Evolutionary conservation across 2,329 filamentous ascomycete genomes (phyloP), one percentile per base, ranked within the genome.

Genomic region (Zymoseptoria tritici): DNA sequence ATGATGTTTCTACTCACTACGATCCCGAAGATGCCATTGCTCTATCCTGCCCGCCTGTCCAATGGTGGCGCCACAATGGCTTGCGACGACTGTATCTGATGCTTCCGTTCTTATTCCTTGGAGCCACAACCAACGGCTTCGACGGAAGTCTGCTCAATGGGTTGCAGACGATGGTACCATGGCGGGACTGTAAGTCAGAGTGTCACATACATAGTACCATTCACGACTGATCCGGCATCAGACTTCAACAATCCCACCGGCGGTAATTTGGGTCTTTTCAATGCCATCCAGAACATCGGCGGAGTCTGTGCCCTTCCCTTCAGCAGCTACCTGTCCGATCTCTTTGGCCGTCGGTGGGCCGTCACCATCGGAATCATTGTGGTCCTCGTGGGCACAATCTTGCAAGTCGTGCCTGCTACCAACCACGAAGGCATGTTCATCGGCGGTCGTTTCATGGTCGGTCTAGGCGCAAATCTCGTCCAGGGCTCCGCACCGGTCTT

Each of bases 351-450:
- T 21, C 67, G 68, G 52, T 66, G 69, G n/a, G 67, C 64, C 49
- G 67, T 67, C 21, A 61, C 62, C 13, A 52, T 74, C 24, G 78
- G 79, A 22, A 79, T 77, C 62, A 20, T 74, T 16, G 69, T 81
- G 58, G 80, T 80, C 77, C 67, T 79, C 60, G 62, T 76, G 20
- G 79, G 77, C 56, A 78, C 75, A 36, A 64, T 73, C 9, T 57
- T 64, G 11, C 56, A 70, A 65, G 54, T 65, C 11, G 16, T 29
- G 8, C 64, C 49, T 67, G 9, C 49, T 49, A 9, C 21, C 46
- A 16, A 42, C 22, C 24, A 22, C 55, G 4, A 69, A 19, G 62
- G 65, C 54, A 60, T 42, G 36, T 73, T 36, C 56, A 52, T 61
- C 11, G 57, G 49, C n/a, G 56, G 46, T 26, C 29, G 54, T 31